Conservation (phyloP, 257 asterid genomes). For the Fraxinus excelsior region DNA sequence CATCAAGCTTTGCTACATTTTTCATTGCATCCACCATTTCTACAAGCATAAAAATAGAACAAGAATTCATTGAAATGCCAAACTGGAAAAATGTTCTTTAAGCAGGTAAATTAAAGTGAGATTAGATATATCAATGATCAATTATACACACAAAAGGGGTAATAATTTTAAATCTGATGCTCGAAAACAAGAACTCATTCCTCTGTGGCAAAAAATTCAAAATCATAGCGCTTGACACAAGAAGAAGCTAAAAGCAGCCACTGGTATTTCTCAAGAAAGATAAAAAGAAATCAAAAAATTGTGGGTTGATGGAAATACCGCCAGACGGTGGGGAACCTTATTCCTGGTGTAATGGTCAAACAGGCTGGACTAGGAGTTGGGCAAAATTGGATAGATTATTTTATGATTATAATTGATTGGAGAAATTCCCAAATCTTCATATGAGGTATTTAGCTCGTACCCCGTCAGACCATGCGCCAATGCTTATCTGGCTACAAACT, state of each 20-base stretch:
- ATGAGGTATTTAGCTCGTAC: no score
- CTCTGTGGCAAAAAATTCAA: no score
- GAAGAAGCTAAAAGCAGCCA: background rate
- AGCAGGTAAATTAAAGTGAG: background rate
- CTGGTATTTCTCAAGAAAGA: background rate
- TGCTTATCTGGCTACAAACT: no score
- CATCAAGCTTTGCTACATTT: constrained; percentile 19
- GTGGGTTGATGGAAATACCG: no score
- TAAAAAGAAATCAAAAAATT: no score
- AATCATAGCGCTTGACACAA: background rate
- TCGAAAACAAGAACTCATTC: background rate
- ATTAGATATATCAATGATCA: background rate
- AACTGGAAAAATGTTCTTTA: background rate
- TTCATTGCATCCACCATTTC: constrained; percentile 33
- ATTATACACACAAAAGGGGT: background rate
- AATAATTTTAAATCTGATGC: background rate
- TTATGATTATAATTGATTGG: no score
- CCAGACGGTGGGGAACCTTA: no score
- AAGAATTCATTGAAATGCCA: background rate
- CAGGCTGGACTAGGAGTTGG: no score
- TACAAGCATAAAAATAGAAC: background rate
- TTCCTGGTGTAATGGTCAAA: no score
- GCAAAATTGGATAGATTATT: no score
- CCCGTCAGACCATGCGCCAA: no score
- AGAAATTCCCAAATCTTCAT: no score